Evolutionary conservation across 2,329 filamentous ascomycete species (phyloP).

Genomic region (Diaporthe australafricana): DNA sequence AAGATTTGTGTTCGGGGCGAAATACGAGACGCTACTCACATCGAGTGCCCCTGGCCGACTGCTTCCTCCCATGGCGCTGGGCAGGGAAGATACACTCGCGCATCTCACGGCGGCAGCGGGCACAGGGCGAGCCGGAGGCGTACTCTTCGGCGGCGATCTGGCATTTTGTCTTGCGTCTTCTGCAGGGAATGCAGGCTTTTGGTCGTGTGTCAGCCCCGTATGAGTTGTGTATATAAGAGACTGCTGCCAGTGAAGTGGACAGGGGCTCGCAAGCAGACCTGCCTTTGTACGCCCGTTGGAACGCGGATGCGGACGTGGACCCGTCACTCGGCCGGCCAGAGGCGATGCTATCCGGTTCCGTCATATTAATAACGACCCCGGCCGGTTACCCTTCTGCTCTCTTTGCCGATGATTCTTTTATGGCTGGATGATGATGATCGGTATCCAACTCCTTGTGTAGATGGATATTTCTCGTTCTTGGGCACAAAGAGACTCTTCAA

Average conservation of each 20-base stretch:
- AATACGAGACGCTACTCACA: neutral
- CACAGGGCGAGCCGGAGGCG: neutral
- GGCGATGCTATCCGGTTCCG: conserved; percentile 5
- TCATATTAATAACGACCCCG: neutral
- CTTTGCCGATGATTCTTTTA: too few species aligned
- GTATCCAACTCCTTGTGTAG: too few species aligned
- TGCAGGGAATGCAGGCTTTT: neutral
- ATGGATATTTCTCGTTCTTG: neutral
- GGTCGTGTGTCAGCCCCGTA: neutral
- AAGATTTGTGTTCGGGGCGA: too few species aligned
- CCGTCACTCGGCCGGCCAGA: neutral
- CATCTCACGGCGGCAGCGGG: conserved; percentile 8
- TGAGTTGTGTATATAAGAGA: neutral
- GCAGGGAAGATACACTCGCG: conserved; percentile 9
- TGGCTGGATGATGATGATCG: too few species aligned
- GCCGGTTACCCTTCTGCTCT: too few species aligned
- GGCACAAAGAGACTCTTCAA: too few species aligned
- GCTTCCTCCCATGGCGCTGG: neutral
- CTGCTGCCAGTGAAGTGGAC: neutral
- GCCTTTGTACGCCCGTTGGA: conserved; percentile 11
- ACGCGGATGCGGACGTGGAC: neutral
- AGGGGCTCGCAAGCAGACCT: neutral
- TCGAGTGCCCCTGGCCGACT: neutral
- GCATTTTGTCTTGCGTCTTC: conserved; percentile 5
- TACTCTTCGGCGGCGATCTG: conserved; percentile 2